Base-by-base conservation (phyloP, 2,329 filamentous ascomycete genomes). In the Cryphonectria nitschkei region DNA sequence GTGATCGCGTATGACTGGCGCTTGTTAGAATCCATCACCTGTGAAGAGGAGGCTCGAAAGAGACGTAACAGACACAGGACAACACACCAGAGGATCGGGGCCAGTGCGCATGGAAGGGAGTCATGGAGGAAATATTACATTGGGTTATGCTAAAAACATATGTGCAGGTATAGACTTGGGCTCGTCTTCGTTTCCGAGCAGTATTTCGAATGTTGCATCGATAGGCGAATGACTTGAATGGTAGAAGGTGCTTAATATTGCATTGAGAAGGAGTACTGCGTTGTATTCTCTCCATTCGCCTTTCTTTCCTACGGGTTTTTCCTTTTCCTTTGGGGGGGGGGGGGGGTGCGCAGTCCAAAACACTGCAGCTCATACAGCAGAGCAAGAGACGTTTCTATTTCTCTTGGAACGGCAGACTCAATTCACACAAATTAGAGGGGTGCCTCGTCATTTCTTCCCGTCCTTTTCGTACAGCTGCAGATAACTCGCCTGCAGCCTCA, bases 401-500 rank as follows among this genome's bases (percentile, higher is more conserved):
- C 16, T 46, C 22, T 46, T 46, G 16, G 3, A 46, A 7, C 16
- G 14, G 41, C 22, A 56, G 11, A 9, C 29, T 56, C 2, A 29
- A 11, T n/a, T 19, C 22, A 64, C 14, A 37, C 11, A 19, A 11
- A 41, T 41, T 22, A 19, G 56, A 67, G 8, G 43, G 39, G 8
- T 22, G 63, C 22, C 4, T 11, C 39, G 39, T 16, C 29, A 64
- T 4, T 19, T 61, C 64, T 72, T 67, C n/a, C 62, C 37, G 37
- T 69, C 69, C 65, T 73, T 68, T 0, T 82, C 79, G 75, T 90
- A 90, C 74, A 90, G 72, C 32, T 84, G 81, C 11, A 85, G 76
- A 76, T 92, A 92, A 11, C 84, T 90, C 29, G 85, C 88, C 72
- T 82, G 85, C 67, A 92, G 79, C 68, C 89, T 82, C 83, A 88